phyloP scores from a whole-genome alignment of 1,284 basidiomycete species.

The Puccinia novopanici region DNA sequence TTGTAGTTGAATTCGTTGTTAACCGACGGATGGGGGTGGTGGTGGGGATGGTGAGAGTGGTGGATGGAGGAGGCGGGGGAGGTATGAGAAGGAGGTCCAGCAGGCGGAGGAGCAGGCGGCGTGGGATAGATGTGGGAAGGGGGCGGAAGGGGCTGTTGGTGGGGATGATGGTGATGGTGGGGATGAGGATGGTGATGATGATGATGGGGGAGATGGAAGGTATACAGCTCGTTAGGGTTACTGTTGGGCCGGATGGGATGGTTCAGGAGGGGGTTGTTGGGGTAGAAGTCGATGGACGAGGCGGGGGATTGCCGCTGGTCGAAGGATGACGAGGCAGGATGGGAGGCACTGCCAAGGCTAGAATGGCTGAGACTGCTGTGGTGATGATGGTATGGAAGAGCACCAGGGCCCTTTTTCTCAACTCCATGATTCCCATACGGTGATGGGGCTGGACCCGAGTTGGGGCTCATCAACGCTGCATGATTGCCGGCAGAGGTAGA shows the following conservation, averaged over 20 bases:
- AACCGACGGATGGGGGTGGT: not conserved
- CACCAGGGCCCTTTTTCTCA: constrained; percentile 8
- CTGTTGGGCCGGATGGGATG: not conserved
- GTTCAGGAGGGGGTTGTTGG: not conserved
- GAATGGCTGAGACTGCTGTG: constrained; percentile 7
- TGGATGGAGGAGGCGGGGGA: not conserved
- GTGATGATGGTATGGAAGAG: constrained; percentile 17
- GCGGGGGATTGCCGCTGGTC: too few species aligned
- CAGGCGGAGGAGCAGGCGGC: not conserved
- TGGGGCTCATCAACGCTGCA: not conserved
- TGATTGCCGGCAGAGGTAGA: not conserved
- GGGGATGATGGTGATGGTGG: not conserved
- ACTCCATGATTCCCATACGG: not conserved
- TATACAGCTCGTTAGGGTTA: constrained; percentile 7
- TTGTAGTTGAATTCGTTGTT: constrained; percentile 53
- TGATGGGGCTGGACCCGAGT: not conserved
- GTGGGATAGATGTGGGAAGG: not conserved
- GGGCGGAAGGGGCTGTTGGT: not conserved
- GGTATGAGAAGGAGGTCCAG: not conserved
- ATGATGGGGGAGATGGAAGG: not conserved
- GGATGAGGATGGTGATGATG: not conserved
- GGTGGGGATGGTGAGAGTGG: not conserved
- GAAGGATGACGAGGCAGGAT: too few species aligned
- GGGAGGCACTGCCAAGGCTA: not conserved
- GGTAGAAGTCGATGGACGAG: constrained; percentile 1